Evolutionary conservation across 2,329 filamentous ascomycete genomes (phyloP), one percentile per base, ranked within the genome.

Genomic region (Bipolaris victoriae): DNA sequence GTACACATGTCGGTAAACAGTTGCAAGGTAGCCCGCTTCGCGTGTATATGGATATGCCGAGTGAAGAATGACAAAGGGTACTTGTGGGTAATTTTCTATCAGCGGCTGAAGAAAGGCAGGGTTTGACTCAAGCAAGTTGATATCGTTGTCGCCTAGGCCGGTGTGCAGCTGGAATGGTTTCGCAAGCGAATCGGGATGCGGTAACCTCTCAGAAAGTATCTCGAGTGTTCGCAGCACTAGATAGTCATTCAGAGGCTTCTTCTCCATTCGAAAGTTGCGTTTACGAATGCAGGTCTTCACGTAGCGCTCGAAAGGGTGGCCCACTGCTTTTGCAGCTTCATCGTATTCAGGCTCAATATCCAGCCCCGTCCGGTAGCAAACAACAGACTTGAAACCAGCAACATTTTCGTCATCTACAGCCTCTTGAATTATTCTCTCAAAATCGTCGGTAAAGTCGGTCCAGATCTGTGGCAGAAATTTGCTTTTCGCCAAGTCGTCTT

Each of bases 81-180:
- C 85, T 0, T 81, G 80, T 0, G 89, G 84, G 64, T 90, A 92
- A 18, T 82, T 78, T 37, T 87, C 83, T 63, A 95, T 91, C 56
- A 96, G 85, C 0, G 82, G 78, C 68, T 96, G 90, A 22, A 96
- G 78, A 65, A 90, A 87, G 0, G 90, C 85, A 0, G 92, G 91
- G 40, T 91, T 94, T 0, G 90, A 84, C 49, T 83, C 84, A 2
- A 85, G 78, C 24, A 96, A 79, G 4, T 81, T 84, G 49, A 95
- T 89, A 66, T 95, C 91, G 63, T 88, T 90, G 69, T 95, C 91
- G 0, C 91, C 91, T 0, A 95, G 81, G 0, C 91, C 91, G 0
- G 90, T 95, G 68, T 96, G 91, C 62, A 96, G 90, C 68, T 96
- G 91, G 11, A 96, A 79, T 0, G 91, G 90, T 71, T 94, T 95